Conservation (phyloP, 345 rosid species). For the Heritiera fomes region DNA sequence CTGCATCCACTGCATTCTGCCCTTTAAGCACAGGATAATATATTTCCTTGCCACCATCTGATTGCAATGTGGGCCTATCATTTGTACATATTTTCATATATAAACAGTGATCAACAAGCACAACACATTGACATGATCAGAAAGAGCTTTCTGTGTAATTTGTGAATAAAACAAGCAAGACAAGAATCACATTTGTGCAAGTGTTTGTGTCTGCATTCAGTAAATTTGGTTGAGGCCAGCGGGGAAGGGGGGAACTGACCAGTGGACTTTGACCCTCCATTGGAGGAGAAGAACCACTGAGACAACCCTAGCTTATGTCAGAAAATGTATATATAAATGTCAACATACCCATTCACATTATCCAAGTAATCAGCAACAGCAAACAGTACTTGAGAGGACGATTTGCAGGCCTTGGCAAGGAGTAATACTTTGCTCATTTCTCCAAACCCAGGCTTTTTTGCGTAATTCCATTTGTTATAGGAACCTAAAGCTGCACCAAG, state of each 20-base stretch:
- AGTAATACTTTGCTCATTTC: constrained; percentile 55
- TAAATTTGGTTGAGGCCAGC: not conserved
- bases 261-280: not conserved
- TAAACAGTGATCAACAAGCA: constrained; percentile 26
- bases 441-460: constrained; percentile 33
- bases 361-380: constrained; percentile 85
- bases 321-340: constrained; percentile 5
- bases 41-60: constrained; percentile 26
- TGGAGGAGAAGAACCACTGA: not conserved
- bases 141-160: not conserved
- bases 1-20: constrained; percentile 46
- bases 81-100: constrained; percentile 20
- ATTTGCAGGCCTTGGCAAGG: constrained; percentile 61
- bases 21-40: constrained; percentile 51
- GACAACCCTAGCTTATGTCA: not conserved
- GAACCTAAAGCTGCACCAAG: constrained; percentile 70
- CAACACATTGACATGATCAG: not conserved
- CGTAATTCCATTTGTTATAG: constrained; percentile 33
- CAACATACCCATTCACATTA: constrained; percentile 56
- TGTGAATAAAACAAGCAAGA: not conserved
- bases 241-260: not conserved
- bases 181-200: not conserved
- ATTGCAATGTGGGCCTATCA: constrained; percentile 46
- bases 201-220: not conserved
- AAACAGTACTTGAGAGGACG: constrained; percentile 62